phyloP scores from a whole-genome alignment of 805 yeast genomes.

The Isabelozyma heimii region DNA sequence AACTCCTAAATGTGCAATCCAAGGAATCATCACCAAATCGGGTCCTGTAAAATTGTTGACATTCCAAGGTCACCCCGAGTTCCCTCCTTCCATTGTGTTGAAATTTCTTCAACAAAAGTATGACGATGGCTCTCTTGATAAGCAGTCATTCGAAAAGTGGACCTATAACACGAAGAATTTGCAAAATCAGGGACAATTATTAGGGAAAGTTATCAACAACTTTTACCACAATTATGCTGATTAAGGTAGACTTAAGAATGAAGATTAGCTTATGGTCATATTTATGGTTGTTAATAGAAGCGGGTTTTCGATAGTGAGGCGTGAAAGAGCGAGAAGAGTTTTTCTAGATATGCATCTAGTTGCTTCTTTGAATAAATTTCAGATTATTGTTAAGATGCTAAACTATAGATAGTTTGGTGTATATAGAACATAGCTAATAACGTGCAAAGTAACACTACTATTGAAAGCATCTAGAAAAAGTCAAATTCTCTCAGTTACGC shows the following conservation, averaged over 20 bases:
- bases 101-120: conserved; percentile 19
- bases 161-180: conserved; percentile 25
- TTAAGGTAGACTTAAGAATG: no score
- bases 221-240: conserved; percentile 19
- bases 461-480: no score
- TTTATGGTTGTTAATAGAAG: neutral
- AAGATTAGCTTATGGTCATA: no score
- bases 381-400: neutral
- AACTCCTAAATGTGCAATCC: conserved; percentile 54
- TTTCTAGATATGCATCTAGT: neutral
- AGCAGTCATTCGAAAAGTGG: conserved; percentile 23
- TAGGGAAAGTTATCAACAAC: conserved; percentile 34
- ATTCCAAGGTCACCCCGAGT: conserved; percentile 92
- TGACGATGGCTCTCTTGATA: conserved; percentile 16
- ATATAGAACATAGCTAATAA: no score
- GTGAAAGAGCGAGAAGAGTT: no score
- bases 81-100: conserved; percentile 34
- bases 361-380: neutral
- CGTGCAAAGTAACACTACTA: no score
- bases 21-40: conserved; percentile 55
- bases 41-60: conserved; percentile 53
- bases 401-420: no score
- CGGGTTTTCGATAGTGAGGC: no score
- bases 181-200: conserved; percentile 39
- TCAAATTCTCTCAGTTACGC: no score